Conservation (phyloP, 352 stramenopile genomes). For the Globisporangium cylindrosporum region DNA sequence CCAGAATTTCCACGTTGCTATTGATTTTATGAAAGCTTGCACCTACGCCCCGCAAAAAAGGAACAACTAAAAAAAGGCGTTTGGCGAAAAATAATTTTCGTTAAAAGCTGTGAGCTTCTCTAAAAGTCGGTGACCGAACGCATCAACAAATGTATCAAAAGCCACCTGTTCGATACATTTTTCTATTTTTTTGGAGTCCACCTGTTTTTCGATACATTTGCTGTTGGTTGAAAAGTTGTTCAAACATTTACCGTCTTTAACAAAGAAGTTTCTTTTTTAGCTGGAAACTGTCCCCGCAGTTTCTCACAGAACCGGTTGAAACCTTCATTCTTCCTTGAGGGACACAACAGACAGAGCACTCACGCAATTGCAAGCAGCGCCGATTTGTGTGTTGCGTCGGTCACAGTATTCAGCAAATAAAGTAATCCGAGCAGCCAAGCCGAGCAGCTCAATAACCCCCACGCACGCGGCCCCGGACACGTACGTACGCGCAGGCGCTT, state of each 20-base stretch:
- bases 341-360: background rate
- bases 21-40: background rate
- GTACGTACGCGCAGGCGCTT: background rate
- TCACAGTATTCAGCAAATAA: conserved; percentile 7
- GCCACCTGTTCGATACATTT: background rate
- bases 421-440: background rate
- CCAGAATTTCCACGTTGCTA: background rate
- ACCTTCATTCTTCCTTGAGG: background rate
- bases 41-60: background rate
- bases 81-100: background rate
- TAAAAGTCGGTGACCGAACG: background rate
- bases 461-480: background rate
- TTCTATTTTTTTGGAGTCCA: background rate
- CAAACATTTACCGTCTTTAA: background rate
- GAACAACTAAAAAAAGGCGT: background rate
- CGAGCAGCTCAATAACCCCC: conserved; percentile 6
- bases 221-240: background rate
- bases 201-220: background rate
- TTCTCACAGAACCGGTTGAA: background rate
- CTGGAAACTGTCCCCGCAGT: background rate
- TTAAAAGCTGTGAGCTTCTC: background rate
- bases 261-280: background rate
- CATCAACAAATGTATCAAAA: background rate
- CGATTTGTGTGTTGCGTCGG: background rate
- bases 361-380: background rate